Percentiles rank a stretch among this genome's conserved stretches.
Conservation (phyloP, 106 monocot genomes). For the Dendrobium chrysotoxum region DNA sequence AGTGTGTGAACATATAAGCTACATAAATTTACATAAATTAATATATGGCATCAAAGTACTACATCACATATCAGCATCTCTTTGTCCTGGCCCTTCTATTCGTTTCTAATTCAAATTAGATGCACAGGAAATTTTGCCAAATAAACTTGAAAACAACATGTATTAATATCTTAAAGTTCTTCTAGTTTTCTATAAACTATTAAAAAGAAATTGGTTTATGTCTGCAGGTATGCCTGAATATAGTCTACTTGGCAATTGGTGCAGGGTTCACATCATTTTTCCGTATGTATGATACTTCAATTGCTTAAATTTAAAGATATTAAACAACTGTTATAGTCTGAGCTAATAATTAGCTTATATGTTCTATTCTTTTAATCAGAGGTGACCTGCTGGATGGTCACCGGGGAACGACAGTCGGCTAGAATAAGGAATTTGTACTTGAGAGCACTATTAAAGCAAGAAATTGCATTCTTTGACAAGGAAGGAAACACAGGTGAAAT, state of each 20-base stretch:
- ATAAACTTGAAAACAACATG: too few relatives aligned
- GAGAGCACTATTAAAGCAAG: slow-evolving; percentile 57
- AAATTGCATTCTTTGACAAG: slow-evolving; percentile 70
- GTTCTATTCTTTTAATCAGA: slow-evolving; percentile 23
- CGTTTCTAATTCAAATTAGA: too few relatives aligned
- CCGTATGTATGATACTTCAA: slow-evolving; percentile 24
- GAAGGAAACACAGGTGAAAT: slow-evolving; percentile 67
- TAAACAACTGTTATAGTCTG: background rate
- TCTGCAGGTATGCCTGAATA: slow-evolving; percentile 29
- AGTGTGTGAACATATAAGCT: too few relatives aligned
- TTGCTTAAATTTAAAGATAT: too few relatives aligned
- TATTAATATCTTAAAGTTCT: too few relatives aligned
- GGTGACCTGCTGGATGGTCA: slow-evolving; percentile 65
- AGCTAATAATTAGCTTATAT: background rate
- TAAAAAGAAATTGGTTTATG: background rate
- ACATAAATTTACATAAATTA: too few relatives aligned
- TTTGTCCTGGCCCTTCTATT: too few relatives aligned
- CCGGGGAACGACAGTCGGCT: slow-evolving; percentile 64
- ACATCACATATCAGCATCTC: too few relatives aligned
- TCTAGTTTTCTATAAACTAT: too few relatives aligned
- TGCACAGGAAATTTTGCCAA: too few relatives aligned
- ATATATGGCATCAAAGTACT: too few relatives aligned
- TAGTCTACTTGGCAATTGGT: slow-evolving; percentile 40
- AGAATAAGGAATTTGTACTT: slow-evolving; percentile 64
- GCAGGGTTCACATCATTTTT: slow-evolving; percentile 40